A percentile compares a stretch with the other conserved stretches of the same genome.
Conservation (phyloP, 108 stramenopile genomes). For the Cyclostephanos tholiformis region DNA sequence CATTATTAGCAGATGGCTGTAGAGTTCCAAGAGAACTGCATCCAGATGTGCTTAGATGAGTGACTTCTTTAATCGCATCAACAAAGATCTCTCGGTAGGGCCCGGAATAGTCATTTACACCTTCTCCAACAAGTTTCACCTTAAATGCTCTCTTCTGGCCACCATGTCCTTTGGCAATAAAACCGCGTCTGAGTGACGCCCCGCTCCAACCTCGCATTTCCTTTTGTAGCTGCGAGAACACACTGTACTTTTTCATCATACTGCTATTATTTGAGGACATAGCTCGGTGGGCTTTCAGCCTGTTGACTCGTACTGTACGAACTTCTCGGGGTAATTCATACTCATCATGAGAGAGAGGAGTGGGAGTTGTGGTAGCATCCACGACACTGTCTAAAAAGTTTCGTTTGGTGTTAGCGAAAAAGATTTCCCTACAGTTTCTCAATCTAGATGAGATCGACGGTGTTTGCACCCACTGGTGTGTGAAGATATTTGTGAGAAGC, state of each 20-base stretch:
- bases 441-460: conserved; percentile 60
- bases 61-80: conserved; percentile 86
- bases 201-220: conserved; percentile 91
- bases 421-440: conserved; percentile 51
- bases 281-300: conserved; percentile 77
- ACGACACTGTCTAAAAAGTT: conserved; percentile 74
- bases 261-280: conserved; percentile 53
- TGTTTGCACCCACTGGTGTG: conserved; percentile 60
- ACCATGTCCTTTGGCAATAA: conserved; percentile 95
- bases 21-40: conserved; percentile 69
- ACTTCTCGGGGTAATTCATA: conserved; percentile 96
- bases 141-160: conserved; percentile 97
- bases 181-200: conserved; percentile 87
- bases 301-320: conserved; percentile 87
- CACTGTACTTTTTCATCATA: conserved; percentile 77
- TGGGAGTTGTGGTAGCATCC: conserved; percentile 88
- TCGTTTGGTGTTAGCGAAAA: conserved; percentile 80
- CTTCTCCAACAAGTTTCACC: conserved; percentile 96
- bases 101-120: conserved; percentile 98
- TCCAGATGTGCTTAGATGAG: conserved; percentile 51
- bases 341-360: conserved; percentile 94
- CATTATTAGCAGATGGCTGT: conserved; percentile 80
- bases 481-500: conserved; percentile 1
- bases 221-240: conserved; percentile 92
- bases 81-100: conserved; percentile 96